Evolutionary conservation across 2,329 filamentous ascomycete species (phyloP), one percentile per base, ranked within the genome.

Genomic region (Blastomyces gilchristii): DNA sequence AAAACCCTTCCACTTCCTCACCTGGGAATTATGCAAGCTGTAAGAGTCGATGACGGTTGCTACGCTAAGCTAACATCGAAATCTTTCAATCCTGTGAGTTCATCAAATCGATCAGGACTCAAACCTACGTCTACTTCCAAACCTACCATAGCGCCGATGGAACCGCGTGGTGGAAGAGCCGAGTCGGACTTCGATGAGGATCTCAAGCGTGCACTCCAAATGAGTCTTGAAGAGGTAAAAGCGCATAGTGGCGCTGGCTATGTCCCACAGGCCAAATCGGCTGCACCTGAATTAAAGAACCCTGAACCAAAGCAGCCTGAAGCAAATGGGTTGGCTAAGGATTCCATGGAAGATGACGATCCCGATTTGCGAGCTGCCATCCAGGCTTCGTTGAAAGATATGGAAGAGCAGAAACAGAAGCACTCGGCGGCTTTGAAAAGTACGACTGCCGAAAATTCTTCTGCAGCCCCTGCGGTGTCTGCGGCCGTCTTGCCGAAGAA

Each of bases 321-420:
- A 72, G 65, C 75, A 65, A 81, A 79, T 69, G 77, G 76, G 61
- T 70, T 68, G 50, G 67, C 70, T 69, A 67, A 69, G 63, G 85
- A 84, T 2, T 50, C 49, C 22, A 4, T 25, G 22, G 91, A 96
- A 61, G 91, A 96, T 63, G 92, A 97, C 62, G 94, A 99, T 71
- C 88, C 90, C 0, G 93, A 97, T 70, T 78, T 99, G 37, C 95
- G 94, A 73, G 91, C 93, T 34, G 94, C 94, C 3, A 97, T 99
- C 72, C 93, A 92, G 45, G 92, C 95, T 22, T 97, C 94, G 5
- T 75, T 99, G 64, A 89, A 90, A 31, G 94, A 99, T 72, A 97
- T 97, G 91, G 94, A 99, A 76, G 90, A 97, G 74, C 93, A 99
- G 74, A 97, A 99, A 80, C 88, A 93, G 77, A 87, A 87, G 68